These are phyloP conservation scores for Kockovaella imperatae DNA, from an alignment of 768 basidiomycete species.

Conservation along the genomic window DNA sequence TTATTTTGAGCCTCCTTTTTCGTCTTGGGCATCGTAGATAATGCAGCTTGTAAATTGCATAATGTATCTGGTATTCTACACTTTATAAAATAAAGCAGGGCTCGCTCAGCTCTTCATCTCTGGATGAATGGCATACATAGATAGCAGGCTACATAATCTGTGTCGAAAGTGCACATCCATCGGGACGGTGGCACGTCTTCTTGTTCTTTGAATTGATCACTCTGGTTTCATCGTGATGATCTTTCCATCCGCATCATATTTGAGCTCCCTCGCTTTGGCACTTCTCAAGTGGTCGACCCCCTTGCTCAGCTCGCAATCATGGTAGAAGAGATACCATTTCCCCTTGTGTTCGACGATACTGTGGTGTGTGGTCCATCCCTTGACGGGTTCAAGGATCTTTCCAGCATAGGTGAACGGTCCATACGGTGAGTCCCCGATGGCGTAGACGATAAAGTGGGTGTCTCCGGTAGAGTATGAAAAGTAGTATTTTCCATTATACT, in stretches of 20 bases:
- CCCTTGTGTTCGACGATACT: conserved; percentile 21
- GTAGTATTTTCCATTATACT: conserved; percentile 18
- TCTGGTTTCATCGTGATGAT: conserved; percentile 1
- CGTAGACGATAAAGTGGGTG: conserved; percentile 24
- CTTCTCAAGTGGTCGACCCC: conserved; percentile 22
- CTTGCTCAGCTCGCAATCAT: conserved; percentile 24
- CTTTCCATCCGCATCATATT: conserved; percentile 11
- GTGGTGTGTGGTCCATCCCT: conserved; percentile 29
- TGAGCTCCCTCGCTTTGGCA: conserved; percentile 18
- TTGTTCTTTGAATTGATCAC: no score
- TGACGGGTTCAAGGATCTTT: conserved; percentile 17
- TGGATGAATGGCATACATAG: no score
- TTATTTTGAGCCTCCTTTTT: no score
- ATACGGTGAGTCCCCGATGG: conserved; percentile 11
- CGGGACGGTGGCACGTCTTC: no score
- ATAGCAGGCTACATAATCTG: no score
- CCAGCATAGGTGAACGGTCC: conserved; percentile 25
- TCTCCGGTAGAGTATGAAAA: conserved; percentile 30
- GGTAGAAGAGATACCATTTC: conserved; percentile 25
- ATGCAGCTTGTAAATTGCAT: background rate
- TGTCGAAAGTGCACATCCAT: no score
- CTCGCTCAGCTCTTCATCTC: no score
- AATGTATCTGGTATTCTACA: conserved; percentile 1
- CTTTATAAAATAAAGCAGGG: no score
- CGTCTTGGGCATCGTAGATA: background rate